Evolutionary conservation across 2,329 filamentous ascomycete genomes (phyloP).

Genomic region (Cladosporium sphaerospermum): DNA sequence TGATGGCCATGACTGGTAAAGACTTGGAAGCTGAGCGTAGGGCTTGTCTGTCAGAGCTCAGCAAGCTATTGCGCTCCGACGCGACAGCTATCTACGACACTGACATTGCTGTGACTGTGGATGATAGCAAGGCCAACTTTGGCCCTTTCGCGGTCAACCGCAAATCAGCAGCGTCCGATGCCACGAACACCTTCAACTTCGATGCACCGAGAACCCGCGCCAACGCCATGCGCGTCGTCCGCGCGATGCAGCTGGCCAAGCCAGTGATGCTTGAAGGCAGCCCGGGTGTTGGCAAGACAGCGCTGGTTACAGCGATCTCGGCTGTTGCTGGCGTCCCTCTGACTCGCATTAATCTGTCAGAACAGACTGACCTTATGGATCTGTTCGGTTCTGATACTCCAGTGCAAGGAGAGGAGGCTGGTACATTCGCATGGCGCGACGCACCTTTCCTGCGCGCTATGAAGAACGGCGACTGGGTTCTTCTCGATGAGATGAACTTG

Average conservation of each 20-base stretch:
- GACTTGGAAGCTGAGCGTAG: slow-evolving; percentile 65
- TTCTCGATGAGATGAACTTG: slow-evolving; percentile 97
- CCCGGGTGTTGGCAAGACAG: slow-evolving; percentile 97
- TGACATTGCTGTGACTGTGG: slow-evolving; percentile 53
- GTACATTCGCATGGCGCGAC: slow-evolving; percentile 91
- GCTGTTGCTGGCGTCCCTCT: slow-evolving; percentile 72
- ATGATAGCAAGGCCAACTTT: slow-evolving; percentile 33
- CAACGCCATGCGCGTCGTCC: slow-evolving; percentile 85
- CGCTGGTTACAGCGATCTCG: slow-evolving; percentile 79
- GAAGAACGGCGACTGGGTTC: slow-evolving; percentile 93
- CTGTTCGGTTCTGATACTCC: slow-evolving; percentile 95
- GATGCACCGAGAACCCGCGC: slow-evolving; percentile 81
- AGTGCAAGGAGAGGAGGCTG: slow-evolving; percentile 83
- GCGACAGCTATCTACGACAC: slow-evolving; percentile 60
- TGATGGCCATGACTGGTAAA: slow-evolving; percentile 66
- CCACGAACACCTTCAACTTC: slow-evolving; percentile 57
- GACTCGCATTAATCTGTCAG: slow-evolving; percentile 92
- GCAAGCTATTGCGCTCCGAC: slow-evolving; percentile 48
- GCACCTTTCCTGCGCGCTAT: slow-evolving; percentile 93
- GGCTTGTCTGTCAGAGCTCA: slow-evolving; percentile 65
- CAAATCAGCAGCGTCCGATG: background rate
- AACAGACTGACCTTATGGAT: slow-evolving; percentile 97
- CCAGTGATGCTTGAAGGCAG: slow-evolving; percentile 93
- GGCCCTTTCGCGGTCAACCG: slow-evolving; percentile 5
- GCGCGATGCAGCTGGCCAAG: slow-evolving; percentile 81